These are phyloP conservation scores for Plantago ovata DNA, from an alignment of 257 asterid species.

Conservation along the genomic window DNA sequence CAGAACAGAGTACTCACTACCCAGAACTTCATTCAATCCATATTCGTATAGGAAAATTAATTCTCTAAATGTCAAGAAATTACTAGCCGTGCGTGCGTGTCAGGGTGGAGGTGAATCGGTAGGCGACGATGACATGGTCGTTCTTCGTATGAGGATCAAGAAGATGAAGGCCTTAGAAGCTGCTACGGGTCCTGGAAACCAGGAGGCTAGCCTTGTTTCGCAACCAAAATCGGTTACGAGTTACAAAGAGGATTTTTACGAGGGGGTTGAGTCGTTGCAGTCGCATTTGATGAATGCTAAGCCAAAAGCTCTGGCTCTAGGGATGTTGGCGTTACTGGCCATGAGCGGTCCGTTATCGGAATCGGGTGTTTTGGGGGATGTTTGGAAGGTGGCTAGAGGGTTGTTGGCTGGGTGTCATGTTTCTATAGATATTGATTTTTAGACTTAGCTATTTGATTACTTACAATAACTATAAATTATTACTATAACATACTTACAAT, in stretches of 20 bases:
- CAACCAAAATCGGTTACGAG: constrained; percentile 36
- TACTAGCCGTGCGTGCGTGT: too few relatives aligned
- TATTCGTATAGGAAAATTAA: too few relatives aligned
- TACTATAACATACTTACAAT: too few relatives aligned
- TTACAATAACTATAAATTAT: too few relatives aligned
- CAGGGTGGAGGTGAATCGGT: constrained; percentile 21
- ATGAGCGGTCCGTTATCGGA: constrained; percentile 41
- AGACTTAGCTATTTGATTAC: background rate
- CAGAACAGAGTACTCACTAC: too few relatives aligned
- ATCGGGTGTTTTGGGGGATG: constrained; percentile 26
- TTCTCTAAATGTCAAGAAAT: too few relatives aligned
- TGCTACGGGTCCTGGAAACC: constrained; percentile 36
- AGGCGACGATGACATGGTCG: constrained; percentile 53
- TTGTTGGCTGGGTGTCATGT: constrained; percentile 44
- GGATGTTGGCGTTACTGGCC: constrained; percentile 36
- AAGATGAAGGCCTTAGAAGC: constrained; percentile 36
- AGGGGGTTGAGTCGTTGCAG: constrained; percentile 43
- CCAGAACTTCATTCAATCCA: too few relatives aligned
- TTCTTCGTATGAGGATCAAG: constrained; percentile 59
- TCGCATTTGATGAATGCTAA: constrained; percentile 52
- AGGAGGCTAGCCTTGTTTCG: constrained; percentile 36
- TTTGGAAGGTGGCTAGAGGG: constrained; percentile 30
- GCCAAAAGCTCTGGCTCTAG: constrained; percentile 55
- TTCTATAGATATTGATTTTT: constrained; percentile 46
- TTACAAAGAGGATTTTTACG: constrained; percentile 49